Conservation (phyloP, 106 monocot species). For the Cymbidium sinense region DNA sequence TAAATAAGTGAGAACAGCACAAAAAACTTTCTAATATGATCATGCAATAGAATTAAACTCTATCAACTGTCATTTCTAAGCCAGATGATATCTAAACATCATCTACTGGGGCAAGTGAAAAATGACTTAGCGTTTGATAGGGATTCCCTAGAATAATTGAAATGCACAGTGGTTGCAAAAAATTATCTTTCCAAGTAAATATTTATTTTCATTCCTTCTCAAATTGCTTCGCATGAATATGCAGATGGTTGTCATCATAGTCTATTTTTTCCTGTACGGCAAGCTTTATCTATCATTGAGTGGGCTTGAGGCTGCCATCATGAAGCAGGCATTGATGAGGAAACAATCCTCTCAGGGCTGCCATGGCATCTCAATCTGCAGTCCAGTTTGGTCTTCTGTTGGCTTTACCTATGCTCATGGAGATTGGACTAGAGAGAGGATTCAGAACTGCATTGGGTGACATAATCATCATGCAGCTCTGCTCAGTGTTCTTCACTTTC, state of each 20-base stretch:
- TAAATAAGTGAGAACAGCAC: no score
- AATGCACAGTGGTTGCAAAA: no score
- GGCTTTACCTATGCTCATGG: slow-evolving; percentile 95
- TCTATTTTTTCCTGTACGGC: slow-evolving; percentile 77
- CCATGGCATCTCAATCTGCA: slow-evolving; percentile 60
- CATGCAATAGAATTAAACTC: no score
- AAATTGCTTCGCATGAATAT: neutral
- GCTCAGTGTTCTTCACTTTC: slow-evolving; percentile 88
- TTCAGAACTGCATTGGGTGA: slow-evolving; percentile 77
- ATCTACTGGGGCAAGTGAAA: no score
- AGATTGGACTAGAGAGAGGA: slow-evolving; percentile 83
- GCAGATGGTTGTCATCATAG: slow-evolving; percentile 69
- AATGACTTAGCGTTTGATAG: slow-evolving; percentile 26
- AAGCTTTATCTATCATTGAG: slow-evolving; percentile 62
- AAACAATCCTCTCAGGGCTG: slow-evolving; percentile 49
- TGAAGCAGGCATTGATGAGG: slow-evolving; percentile 27
- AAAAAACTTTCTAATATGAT: no score
- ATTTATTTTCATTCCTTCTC: neutral
- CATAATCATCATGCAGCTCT: slow-evolving; percentile 79
- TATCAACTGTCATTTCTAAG: no score
- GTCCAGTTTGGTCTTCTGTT: slow-evolving; percentile 81
- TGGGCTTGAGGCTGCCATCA: slow-evolving; percentile 23
- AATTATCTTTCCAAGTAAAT: neutral
- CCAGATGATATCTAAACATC: no score
- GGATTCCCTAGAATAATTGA: no score